Evolutionary conservation across 768 basidiomycete genomes (phyloP).

Genomic region (Filobasidium floriforme): DNA sequence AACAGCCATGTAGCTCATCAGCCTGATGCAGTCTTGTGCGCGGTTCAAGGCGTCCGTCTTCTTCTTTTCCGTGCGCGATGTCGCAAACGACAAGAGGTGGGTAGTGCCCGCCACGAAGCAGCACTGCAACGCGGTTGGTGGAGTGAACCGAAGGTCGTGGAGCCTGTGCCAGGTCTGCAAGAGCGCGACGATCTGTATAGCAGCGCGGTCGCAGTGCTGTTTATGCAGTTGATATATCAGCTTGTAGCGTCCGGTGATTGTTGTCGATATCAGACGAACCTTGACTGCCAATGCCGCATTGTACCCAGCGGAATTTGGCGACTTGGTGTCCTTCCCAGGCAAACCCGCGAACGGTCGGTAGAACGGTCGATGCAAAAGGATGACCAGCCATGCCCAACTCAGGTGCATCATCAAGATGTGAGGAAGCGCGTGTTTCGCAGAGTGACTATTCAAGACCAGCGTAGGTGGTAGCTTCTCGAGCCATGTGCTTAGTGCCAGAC

Average conservation of each 20-base stretch:
- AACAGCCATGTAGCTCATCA: slow-evolving; percentile 30
- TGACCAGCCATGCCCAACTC: slow-evolving; percentile 33
- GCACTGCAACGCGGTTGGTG: slow-evolving; percentile 28
- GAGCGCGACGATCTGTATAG: slow-evolving; percentile 26
- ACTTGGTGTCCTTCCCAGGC: slow-evolving; percentile 8
- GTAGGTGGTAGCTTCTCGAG: slow-evolving; percentile 29
- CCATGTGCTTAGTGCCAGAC: slow-evolving; percentile 32
- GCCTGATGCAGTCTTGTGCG: slow-evolving; percentile 27
- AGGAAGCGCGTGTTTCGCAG: slow-evolving; percentile 31
- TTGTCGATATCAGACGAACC: slow-evolving; percentile 14
- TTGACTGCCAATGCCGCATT: slow-evolving; percentile 30
- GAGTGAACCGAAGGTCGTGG: slow-evolving; percentile 28
- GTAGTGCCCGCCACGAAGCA: slow-evolving; percentile 36
- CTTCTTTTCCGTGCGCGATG: slow-evolving; percentile 26
- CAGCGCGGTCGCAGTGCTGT: slow-evolving; percentile 30
- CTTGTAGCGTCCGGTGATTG: too few relatives aligned
- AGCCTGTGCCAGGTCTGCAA: slow-evolving; percentile 29
- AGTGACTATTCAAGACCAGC: slow-evolving; percentile 27
- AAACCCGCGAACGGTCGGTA: slow-evolving; percentile 31
- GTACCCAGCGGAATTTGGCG: slow-evolving; percentile 12
- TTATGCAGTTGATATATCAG: slow-evolving; percentile 3
- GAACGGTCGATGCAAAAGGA: slow-evolving; percentile 38
- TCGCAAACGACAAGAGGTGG: slow-evolving; percentile 28
- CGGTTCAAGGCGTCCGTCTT: slow-evolving; percentile 26
- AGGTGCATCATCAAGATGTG: slow-evolving; percentile 39